Percentiles rank a stretch among this genome's conserved stretches.
These are phyloP conservation scores for Colletotrichum falcatum DNA, from an alignment of 2,329 filamentous ascomycete genomes.

Conservation along the genomic window DNA sequence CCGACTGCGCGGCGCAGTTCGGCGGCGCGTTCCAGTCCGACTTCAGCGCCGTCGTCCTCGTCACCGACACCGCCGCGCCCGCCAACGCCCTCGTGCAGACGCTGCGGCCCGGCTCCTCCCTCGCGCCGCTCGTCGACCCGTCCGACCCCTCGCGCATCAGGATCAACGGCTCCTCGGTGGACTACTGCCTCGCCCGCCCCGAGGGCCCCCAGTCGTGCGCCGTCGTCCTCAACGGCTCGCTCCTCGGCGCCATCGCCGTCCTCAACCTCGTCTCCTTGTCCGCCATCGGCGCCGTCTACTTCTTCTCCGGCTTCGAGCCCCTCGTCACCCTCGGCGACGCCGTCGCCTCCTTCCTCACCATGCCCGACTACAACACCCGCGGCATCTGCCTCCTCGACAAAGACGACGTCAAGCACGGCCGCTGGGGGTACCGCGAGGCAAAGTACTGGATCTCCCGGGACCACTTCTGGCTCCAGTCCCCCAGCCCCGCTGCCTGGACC, in stretches of 20 bases:
- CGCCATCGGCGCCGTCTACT: slow-evolving; percentile 47
- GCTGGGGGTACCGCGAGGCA: slow-evolving; percentile 57
- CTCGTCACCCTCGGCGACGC: slow-evolving; percentile 64
- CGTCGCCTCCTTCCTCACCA: slow-evolving; percentile 61
- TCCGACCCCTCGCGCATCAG: slow-evolving; percentile 34
- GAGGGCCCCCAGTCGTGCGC: slow-evolving; percentile 49
- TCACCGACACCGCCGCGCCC: slow-evolving; percentile 46
- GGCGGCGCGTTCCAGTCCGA: slow-evolving; percentile 48
- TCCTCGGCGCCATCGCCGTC: slow-evolving; percentile 58
- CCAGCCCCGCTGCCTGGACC: slow-evolving; percentile 58
- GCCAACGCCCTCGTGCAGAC: slow-evolving; percentile 52
- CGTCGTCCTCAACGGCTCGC: slow-evolving; percentile 56
- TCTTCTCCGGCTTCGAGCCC: slow-evolving; percentile 52
- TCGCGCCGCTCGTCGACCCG: slow-evolving; percentile 38
- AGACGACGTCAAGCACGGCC: slow-evolving; percentile 56
- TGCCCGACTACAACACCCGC: slow-evolving; percentile 58
- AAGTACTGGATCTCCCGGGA: slow-evolving; percentile 56
- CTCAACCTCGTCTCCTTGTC: slow-evolving; percentile 55
- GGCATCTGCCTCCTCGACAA: slow-evolving; percentile 61
- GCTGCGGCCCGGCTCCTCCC: slow-evolving; percentile 44
- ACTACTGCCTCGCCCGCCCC: slow-evolving; percentile 36
- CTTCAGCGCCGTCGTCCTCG: slow-evolving; percentile 51
- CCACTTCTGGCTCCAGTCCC: slow-evolving; percentile 60
- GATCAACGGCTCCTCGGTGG: slow-evolving; percentile 43
- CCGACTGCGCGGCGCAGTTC: slow-evolving; percentile 50